Evolutionary conservation across 495 filamentous ascomycete species (phyloP).

Genomic region (Cudoniella acicularis): DNA sequence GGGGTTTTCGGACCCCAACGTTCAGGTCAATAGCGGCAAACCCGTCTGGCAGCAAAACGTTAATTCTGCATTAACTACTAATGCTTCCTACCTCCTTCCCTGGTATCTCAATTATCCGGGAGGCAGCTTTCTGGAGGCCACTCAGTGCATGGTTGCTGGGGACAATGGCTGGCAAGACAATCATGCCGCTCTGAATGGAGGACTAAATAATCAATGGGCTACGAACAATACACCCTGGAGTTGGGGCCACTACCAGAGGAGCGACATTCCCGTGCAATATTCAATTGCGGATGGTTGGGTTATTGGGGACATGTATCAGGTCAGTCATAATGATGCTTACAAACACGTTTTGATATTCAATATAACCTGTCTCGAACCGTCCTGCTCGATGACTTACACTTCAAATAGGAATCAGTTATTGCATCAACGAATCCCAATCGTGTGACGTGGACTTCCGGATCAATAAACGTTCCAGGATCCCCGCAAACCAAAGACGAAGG

Average conservation of each 20-base stretch:
- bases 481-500: slow-evolving; percentile 42
- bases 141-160: slow-evolving; percentile 52
- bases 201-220: slow-evolving; percentile 50
- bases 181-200: slow-evolving; percentile 46
- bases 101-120: slow-evolving; percentile 52
- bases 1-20: slow-evolving; percentile 55
- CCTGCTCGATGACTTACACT: background rate
- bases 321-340: slow-evolving; percentile 2
- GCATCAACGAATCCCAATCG: slow-evolving; percentile 53
- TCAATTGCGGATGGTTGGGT: slow-evolving; percentile 53
- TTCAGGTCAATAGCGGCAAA: slow-evolving; percentile 45
- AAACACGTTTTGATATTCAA: background rate
- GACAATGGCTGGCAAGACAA: slow-evolving; percentile 48
- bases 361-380: background rate
- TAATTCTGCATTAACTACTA: slow-evolving; percentile 15
- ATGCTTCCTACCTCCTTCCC: slow-evolving; percentile 41
- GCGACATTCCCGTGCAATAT: slow-evolving; percentile 51
- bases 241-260: slow-evolving; percentile 46
- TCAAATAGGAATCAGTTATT: slow-evolving; percentile 43
- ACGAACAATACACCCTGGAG: slow-evolving; percentile 51
- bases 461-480: slow-evolving; percentile 48
- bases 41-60: slow-evolving; percentile 49
- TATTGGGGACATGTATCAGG: slow-evolving; percentile 54
- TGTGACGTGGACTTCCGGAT: slow-evolving; percentile 50
- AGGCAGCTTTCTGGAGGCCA: slow-evolving; percentile 42